A percentile compares a stretch with the other conserved stretches of the same genome.
Conservation (phyloP, 2,329 filamentous ascomycete genomes). For the Ascochyta viciae-villosae region DNA sequence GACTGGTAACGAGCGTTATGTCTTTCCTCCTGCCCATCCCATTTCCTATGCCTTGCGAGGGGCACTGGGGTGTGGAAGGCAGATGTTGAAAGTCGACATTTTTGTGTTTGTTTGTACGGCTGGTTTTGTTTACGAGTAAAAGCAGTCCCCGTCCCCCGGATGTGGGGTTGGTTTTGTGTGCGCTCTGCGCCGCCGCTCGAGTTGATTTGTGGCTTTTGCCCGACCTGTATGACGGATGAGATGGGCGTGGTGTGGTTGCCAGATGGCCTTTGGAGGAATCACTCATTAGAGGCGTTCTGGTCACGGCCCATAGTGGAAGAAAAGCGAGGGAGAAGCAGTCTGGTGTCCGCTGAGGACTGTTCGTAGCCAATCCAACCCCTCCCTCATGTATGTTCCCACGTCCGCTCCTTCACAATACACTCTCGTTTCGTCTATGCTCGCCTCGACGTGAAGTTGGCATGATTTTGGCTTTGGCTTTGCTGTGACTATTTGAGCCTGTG, state of each 20-base stretch:
- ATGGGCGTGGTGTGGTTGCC: conserved; percentile 21
- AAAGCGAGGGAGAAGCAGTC: conserved; percentile 28
- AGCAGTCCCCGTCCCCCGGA: conserved; percentile 50
- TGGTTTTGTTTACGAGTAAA: conserved; percentile 31
- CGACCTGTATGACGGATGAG: conserved; percentile 27
- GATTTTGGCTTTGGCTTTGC: too few species aligned
- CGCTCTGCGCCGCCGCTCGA: conserved; percentile 40
- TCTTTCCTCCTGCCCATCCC: conserved; percentile 42
- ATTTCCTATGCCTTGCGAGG: conserved; percentile 6
- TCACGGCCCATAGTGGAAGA: conserved; percentile 19
- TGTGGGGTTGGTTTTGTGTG: conserved; percentile 50
- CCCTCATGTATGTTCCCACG: conserved; percentile 21
- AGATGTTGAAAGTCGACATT: conserved; percentile 44
- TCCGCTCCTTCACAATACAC: conserved; percentile 17
- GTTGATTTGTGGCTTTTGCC: conserved; percentile 45
- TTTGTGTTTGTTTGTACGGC: conserved; percentile 45
- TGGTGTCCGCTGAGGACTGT: conserved; percentile 31
- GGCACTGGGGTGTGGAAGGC: conserved; percentile 7
- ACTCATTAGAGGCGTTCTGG: conserved; percentile 12
- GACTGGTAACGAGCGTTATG: conserved; percentile 53
- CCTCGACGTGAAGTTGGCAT: background rate
- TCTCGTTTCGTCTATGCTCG: conserved; percentile 4
- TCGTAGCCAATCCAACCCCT: conserved; percentile 36
- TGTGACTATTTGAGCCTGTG: too few species aligned
- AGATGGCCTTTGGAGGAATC: conserved; percentile 20